These are phyloP conservation scores for Posidonia australis DNA, from an alignment of 106 monocot species.

Conservation along the genomic window DNA sequence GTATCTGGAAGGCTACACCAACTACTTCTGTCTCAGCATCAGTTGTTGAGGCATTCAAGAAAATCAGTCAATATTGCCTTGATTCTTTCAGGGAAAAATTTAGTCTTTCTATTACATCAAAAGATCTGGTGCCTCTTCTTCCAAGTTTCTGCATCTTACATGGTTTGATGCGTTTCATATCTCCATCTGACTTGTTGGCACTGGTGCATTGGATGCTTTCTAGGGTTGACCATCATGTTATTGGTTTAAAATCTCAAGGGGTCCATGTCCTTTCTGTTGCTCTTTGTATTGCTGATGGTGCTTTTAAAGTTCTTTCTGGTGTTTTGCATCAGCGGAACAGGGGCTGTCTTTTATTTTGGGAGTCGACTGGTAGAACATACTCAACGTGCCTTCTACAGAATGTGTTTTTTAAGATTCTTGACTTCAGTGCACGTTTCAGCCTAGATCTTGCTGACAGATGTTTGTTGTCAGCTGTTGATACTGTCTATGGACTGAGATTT, in stretches of 20 bases:
- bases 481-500: slow-evolving; percentile 26
- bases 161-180: slow-evolving; percentile 34
- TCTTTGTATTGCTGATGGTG: slow-evolving; percentile 40
- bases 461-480: slow-evolving; percentile 42
- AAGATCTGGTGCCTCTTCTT: slow-evolving; percentile 30
- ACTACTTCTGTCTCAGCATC: slow-evolving; percentile 7
- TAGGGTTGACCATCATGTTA: slow-evolving; percentile 25
- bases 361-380: slow-evolving; percentile 13
- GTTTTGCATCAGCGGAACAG: slow-evolving; percentile 15
- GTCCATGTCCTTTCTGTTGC: slow-evolving; percentile 29
- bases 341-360: slow-evolving; percentile 18
- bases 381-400: slow-evolving; percentile 25
- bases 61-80: slow-evolving; percentile 27
- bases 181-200: slow-evolving; percentile 60
- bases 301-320: slow-evolving; percentile 34
- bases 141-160: slow-evolving; percentile 43
- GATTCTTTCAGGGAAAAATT: slow-evolving; percentile 42
- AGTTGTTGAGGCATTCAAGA: slow-evolving; percentile 25
- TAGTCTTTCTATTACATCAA: slow-evolving; percentile 18
- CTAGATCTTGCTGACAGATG: slow-evolving; percentile 43
- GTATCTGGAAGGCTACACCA: slow-evolving; percentile 7
- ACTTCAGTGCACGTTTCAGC: slow-evolving; percentile 27
- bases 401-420: slow-evolving; percentile 47
- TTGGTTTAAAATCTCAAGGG: slow-evolving; percentile 9
- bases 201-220: slow-evolving; percentile 54